Conservation (phyloP, 306 rosid species). For the Trichosanthes truncata region DNA sequence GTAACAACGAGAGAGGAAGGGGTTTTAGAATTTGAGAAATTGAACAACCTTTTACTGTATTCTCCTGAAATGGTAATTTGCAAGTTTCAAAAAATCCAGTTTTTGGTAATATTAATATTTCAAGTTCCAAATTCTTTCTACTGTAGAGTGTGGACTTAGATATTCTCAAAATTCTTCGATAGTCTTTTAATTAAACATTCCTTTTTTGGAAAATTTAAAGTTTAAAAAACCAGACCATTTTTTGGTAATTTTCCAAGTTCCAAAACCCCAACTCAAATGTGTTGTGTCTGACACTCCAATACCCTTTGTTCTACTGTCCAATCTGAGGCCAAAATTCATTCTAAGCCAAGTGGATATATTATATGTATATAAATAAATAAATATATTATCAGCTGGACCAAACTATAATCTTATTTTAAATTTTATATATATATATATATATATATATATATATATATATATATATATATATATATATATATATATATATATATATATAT, state of each 20-base stretch:
- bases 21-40: background rate
- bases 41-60: background rate
- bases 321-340: background rate
- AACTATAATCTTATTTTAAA: no score
- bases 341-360: background rate
- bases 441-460: no score
- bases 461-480: no score
- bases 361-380: background rate
- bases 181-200: background rate
- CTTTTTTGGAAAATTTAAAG: slow-evolving; percentile 7
- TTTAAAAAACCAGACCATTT: background rate
- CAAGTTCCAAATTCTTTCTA: background rate
- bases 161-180: background rate
- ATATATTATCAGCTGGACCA: background rate
- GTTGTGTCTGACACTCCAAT: background rate
- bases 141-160: background rate
- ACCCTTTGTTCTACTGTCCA: background rate
- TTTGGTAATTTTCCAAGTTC: background rate
- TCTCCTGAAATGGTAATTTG: background rate
- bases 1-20: background rate
- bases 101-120: background rate
- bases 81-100: background rate
- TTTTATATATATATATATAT: background rate
- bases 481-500: no score
- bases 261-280: background rate